These are phyloP conservation scores for Isabelozyma gotoi DNA, from an alignment of 805 yeast species.

Conservation along the genomic window DNA sequence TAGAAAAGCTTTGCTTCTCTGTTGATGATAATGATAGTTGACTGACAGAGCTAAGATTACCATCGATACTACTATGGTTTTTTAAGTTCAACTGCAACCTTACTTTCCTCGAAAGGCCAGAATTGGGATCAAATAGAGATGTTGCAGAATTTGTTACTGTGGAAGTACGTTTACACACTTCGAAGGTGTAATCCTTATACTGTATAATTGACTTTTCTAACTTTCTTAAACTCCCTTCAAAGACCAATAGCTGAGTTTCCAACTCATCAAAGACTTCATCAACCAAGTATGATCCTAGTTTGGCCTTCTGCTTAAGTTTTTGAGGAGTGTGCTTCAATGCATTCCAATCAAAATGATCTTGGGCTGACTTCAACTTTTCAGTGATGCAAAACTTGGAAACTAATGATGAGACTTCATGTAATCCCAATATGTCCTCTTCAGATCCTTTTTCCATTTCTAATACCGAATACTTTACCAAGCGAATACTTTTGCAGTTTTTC, in stretches of 20 bases:
- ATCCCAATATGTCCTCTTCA: neutral
- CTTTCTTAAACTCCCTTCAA: constrained; percentile 14
- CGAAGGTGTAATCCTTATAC: neutral
- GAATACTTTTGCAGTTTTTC: neutral
- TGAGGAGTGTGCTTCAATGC: constrained; percentile 31
- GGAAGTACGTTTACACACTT: no score
- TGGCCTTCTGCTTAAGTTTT: constrained; percentile 25
- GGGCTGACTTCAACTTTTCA: neutral
- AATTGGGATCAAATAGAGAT: constrained; percentile 21
- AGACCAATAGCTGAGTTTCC: constrained; percentile 14
- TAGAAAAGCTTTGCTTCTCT: neutral
- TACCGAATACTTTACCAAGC: neutral
- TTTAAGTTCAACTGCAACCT: neutral
- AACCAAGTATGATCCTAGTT: constrained; percentile 24
- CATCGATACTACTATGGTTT: neutral
- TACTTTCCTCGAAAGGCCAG: constrained; percentile 7
- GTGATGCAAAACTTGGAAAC: neutral
- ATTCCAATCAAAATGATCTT: constrained; percentile 22
- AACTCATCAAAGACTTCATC: constrained; percentile 39
- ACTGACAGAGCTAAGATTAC: neutral
- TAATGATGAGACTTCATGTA: neutral
- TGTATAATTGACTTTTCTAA: constrained; percentile 13
- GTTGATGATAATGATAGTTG: neutral
- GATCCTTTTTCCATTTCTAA: neutral
- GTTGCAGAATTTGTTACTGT: constrained; percentile 7